Percentiles rank a stretch among this genome's conserved stretches.
Evolutionary conservation across 768 basidiomycete genomes (phyloP).

Genomic region (Collybia sp.): DNA sequence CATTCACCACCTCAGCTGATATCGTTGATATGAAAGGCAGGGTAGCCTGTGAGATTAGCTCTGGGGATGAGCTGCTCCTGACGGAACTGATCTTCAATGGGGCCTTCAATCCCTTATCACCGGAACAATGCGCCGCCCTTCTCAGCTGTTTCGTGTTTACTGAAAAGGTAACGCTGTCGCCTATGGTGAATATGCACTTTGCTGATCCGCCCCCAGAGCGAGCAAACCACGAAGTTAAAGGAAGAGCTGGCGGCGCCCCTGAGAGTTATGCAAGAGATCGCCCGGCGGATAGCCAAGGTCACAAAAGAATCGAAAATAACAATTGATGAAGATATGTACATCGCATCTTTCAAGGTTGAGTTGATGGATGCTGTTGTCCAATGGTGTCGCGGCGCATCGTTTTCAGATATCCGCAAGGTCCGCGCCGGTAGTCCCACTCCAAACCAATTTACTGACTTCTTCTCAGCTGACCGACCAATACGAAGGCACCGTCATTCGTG

Average conservation of each 20-base stretch:
- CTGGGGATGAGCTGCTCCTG: slow-evolving; percentile 92
- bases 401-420: slow-evolving; percentile 95
- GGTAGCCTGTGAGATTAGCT: slow-evolving; percentile 97
- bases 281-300: slow-evolving; percentile 93
- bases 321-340: slow-evolving; percentile 91
- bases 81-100: slow-evolving; percentile 98
- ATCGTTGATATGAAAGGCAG: slow-evolving; percentile 98
- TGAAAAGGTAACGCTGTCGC: slow-evolving; percentile 68
- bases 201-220: slow-evolving; percentile 51
- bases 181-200: neutral
- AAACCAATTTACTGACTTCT: neutral
- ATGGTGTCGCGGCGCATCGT: slow-evolving; percentile 98
- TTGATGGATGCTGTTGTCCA: slow-evolving; percentile 97
- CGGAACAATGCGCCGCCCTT: slow-evolving; percentile 92
- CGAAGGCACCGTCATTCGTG: slow-evolving; percentile 94
- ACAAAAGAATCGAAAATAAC: slow-evolving; percentile 90
- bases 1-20: slow-evolving; percentile 83
- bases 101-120: slow-evolving; percentile 83
- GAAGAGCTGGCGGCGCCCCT: slow-evolving; percentile 93
- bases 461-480: slow-evolving; percentile 92
- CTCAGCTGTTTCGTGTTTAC: slow-evolving; percentile 97
- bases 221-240: slow-evolving; percentile 78
- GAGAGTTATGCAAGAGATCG: slow-evolving; percentile 93
- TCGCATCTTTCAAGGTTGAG: slow-evolving; percentile 95
- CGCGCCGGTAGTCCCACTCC: slow-evolving; percentile 9